These are phyloP conservation scores for Hypoxylon sp. DNA, from an alignment of 2,329 filamentous ascomycete species.

Conservation along the genomic window DNA sequence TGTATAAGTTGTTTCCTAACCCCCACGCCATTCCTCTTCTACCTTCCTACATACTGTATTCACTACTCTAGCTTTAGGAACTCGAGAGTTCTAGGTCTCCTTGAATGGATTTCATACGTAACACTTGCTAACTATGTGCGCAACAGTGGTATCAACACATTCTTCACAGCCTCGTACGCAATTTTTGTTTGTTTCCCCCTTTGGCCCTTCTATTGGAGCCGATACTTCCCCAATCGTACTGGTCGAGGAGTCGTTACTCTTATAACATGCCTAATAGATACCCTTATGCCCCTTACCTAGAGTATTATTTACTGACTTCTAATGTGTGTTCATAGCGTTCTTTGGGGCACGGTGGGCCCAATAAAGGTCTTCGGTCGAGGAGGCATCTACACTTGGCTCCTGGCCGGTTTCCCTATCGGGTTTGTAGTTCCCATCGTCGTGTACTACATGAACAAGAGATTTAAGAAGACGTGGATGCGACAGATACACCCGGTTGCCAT, in stretches of 20 bases:
- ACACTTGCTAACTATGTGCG: neutral
- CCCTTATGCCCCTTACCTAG: neutral
- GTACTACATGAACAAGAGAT: constrained; percentile 52
- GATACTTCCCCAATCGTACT: neutral
- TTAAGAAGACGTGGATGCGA: constrained; percentile 44
- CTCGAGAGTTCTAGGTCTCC: neutral
- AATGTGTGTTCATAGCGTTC: constrained; percentile 45
- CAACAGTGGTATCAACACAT: constrained; percentile 63
- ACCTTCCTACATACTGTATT: no score
- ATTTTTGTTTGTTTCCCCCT: neutral
- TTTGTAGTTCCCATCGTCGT: constrained; percentile 52
- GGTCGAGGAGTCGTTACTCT: neutral
- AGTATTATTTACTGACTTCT: neutral
- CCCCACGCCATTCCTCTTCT: neutral
- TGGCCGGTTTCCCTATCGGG: constrained; percentile 56
- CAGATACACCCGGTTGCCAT: constrained; percentile 51
- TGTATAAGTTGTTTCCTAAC: constrained; percentile 10
- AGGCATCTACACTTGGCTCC: constrained; percentile 55
- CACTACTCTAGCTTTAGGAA: no score
- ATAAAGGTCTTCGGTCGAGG: constrained; percentile 56
- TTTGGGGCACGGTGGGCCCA: constrained; percentile 61
- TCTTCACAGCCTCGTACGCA: constrained; percentile 64
- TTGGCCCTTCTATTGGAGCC: neutral
- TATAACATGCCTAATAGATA: neutral
- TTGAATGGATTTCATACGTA: neutral